phyloP scores from a whole-genome alignment of 768 basidiomycete genomes.

The Russula ochroleuca region DNA sequence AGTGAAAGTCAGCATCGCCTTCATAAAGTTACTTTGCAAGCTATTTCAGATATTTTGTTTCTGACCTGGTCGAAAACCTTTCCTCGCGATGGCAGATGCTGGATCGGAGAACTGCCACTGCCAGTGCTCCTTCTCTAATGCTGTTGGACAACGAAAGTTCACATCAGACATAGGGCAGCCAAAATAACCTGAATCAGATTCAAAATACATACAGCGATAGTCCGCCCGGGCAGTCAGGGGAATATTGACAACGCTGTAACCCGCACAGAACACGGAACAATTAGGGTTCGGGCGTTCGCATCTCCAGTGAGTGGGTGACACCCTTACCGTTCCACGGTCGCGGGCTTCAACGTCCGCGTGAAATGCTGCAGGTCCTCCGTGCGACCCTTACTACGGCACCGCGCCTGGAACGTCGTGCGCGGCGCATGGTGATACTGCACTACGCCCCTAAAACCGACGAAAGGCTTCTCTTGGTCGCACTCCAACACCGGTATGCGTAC shows the following conservation, averaged over 20 bases:
- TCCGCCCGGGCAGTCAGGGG: conserved; percentile 57
- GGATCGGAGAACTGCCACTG: conserved; percentile 65
- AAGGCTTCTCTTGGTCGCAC: conserved; percentile 37
- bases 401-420: conserved; percentile 42
- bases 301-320: background rate
- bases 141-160: conserved; percentile 31
- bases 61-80: conserved; percentile 50
- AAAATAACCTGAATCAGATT: background rate
- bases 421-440: conserved; percentile 38
- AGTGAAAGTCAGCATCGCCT: background rate
- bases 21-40: no score
- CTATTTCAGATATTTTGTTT: background rate
- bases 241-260: conserved; percentile 52
- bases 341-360: conserved; percentile 49
- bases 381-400: conserved; percentile 44
- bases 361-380: conserved; percentile 62
- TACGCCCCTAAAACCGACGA: conserved; percentile 36
- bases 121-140: conserved; percentile 41
- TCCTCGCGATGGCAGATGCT: conserved; percentile 49
- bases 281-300: background rate
- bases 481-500: conserved; percentile 34
- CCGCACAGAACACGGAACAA: background rate
- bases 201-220: conserved; percentile 48
- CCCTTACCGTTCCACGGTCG: conserved; percentile 55
- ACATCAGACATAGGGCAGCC: background rate